Percentiles rank a stretch among this genome's conserved stretches.
These are phyloP conservation scores for Aureobasidium musti DNA, from an alignment of 2,329 filamentous ascomycete genomes.

Conservation along the genomic window DNA sequence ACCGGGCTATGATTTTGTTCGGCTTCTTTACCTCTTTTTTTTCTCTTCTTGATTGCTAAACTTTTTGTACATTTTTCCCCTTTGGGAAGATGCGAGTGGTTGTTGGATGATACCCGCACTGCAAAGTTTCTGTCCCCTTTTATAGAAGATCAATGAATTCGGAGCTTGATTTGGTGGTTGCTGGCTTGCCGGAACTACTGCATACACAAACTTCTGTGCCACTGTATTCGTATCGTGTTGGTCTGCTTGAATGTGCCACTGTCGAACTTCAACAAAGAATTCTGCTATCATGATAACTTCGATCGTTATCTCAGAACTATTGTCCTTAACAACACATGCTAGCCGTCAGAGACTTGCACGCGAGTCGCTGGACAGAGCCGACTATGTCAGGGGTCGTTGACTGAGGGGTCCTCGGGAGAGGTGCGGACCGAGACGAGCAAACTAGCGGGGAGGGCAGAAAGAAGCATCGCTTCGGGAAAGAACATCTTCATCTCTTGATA, in stretches of 20 bases:
- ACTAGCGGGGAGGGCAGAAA: background rate
- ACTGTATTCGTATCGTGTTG: background rate
- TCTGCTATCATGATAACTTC: background rate
- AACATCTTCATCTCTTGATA: conserved; percentile 11
- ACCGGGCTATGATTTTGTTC: conserved; percentile 15
- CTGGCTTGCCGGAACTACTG: background rate
- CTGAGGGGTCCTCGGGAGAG: background rate
- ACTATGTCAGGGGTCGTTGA: background rate
- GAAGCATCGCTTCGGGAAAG: background rate
- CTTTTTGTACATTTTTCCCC: conserved; percentile 7
- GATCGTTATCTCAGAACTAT: background rate
- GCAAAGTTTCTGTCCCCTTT: background rate
- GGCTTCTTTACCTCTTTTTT: conserved; percentile 3
- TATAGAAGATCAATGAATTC: background rate
- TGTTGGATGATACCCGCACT: conserved; percentile 19
- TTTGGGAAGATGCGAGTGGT: conserved; percentile 12
- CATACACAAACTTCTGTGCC: no score
- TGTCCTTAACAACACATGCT: background rate
- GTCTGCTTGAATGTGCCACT: background rate
- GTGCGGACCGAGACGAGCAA: background rate
- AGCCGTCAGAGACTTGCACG: background rate
- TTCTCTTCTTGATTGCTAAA: conserved; percentile 20
- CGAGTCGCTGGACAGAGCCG: background rate
- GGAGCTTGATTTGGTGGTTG: background rate
- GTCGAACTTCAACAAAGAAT: background rate